These are phyloP conservation scores for Chaetomium tenue DNA, from an alignment of 495 filamentous ascomycete species.

Conservation along the genomic window DNA sequence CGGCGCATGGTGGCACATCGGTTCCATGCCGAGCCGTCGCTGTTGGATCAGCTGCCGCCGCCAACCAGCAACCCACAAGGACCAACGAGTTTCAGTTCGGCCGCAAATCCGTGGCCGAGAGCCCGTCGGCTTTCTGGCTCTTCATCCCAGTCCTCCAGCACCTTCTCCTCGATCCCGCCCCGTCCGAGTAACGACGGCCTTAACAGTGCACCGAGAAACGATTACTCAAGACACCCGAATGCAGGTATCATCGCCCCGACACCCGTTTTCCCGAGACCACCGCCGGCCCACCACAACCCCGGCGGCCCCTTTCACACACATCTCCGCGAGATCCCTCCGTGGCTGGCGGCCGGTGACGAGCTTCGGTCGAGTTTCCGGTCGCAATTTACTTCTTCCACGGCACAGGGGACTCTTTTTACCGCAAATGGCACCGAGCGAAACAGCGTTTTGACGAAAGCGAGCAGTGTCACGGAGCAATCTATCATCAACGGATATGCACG, in stretches of 20 bases:
- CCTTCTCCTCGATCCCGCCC: slow-evolving; percentile 40
- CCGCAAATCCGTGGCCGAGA: slow-evolving; percentile 38
- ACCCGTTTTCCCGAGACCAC: slow-evolving; percentile 16
- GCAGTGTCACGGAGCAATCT: slow-evolving; percentile 63
- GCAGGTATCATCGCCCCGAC: slow-evolving; percentile 27
- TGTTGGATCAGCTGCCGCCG: slow-evolving; percentile 31
- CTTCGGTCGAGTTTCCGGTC: slow-evolving; percentile 72
- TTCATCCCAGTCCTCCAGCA: slow-evolving; percentile 48
- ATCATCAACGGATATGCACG: slow-evolving; percentile 44
- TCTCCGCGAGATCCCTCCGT: slow-evolving; percentile 42
- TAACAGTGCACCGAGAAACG: slow-evolving; percentile 20
- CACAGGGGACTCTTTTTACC: slow-evolving; percentile 64
- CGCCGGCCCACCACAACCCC: slow-evolving; percentile 19
- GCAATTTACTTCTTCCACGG: slow-evolving; percentile 62
- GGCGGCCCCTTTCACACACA: slow-evolving; percentile 21
- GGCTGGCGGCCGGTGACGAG: slow-evolving; percentile 50
- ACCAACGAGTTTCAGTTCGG: slow-evolving; percentile 19
- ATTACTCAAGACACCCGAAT: slow-evolving; percentile 28
- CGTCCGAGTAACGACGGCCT: slow-evolving; percentile 38
- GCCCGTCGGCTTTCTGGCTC: slow-evolving; percentile 46
- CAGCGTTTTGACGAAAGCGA: slow-evolving; percentile 76
- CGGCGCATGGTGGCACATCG: slow-evolving; percentile 30
- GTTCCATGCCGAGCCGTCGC: slow-evolving; percentile 33
- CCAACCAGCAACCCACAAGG: slow-evolving; percentile 25
- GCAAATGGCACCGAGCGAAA: slow-evolving; percentile 79